Evolutionary conservation across 1,284 basidiomycete species (phyloP).

Genomic region (Cystobasidiaceae sp.): DNA sequence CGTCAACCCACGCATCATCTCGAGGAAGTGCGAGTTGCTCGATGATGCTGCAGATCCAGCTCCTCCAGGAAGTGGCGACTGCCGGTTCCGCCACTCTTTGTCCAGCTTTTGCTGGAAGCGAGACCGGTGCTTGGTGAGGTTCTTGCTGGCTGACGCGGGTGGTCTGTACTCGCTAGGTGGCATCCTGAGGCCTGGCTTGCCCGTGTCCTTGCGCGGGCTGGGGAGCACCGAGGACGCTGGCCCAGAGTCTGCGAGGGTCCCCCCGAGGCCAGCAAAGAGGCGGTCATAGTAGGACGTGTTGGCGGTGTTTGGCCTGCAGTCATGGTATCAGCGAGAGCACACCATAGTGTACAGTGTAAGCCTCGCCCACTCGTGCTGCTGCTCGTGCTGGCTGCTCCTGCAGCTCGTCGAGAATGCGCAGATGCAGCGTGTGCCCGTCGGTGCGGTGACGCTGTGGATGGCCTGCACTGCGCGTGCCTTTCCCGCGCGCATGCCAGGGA

Average conservation of each 20-base stretch:
- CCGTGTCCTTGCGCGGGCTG: background rate
- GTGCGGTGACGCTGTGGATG: background rate
- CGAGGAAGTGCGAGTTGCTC: background rate
- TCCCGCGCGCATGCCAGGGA: constrained; percentile 1
- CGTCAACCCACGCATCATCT: no score
- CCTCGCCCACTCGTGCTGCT: background rate
- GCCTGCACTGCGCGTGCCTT: background rate
- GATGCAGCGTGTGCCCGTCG: background rate
- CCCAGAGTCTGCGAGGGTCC: background rate
- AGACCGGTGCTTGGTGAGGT: background rate
- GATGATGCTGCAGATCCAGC: background rate
- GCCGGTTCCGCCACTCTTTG: background rate
- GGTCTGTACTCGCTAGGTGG: background rate
- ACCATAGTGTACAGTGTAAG: background rate
- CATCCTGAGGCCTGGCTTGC: background rate
- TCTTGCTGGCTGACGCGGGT: background rate
- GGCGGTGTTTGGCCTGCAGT: background rate
- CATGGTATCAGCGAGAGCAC: background rate
- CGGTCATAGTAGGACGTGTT: constrained; percentile 10
- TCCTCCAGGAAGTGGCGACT: background rate
- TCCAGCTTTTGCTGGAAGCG: background rate
- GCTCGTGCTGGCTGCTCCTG: constrained; percentile 16
- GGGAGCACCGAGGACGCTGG: background rate
- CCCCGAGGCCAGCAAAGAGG: constrained; percentile 7
- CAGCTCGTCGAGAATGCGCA: constrained; percentile 26